Base-by-base conservation (phyloP, 1,284 basidiomycete genomes). In the Malassezia sympodialis region DNA sequence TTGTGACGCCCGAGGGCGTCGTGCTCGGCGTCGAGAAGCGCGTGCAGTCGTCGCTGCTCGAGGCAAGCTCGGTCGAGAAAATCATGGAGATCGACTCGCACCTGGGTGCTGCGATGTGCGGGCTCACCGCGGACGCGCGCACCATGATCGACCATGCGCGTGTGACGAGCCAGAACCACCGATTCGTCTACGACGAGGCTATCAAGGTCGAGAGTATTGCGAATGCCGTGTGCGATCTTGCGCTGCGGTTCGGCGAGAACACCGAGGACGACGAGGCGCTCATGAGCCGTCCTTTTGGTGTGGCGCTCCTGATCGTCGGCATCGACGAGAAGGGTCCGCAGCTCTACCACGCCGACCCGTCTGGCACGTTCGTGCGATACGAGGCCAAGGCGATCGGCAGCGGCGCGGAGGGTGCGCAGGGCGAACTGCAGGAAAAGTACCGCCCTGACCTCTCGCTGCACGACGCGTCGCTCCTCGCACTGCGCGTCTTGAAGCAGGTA, bases 101-200 rank as follows among this genome's bases (percentile, higher is more conserved):
- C 78, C 82, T 99, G 52, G 94, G 90, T 17, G 96, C 91, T 67
- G 94, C 94, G 52, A 96, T 99, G 90, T 91, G 88, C 53, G 93
- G 93, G 21, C 82, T 99, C 62, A 94, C 90, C 30, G 94, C 94
- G 49, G 94, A 98, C 77, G 94, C 94, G 48, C 83, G 94, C 64
- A 99, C 94, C 42, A 99, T 98, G 88, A 89, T 99, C 76, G 94
- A 99, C 80, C 94, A 98, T 76, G 94, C 93, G n/a, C 83, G 93
- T 58, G 90, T 96, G 53, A 96, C 93, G 77, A 85, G 76, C 23
- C 75, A 75, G 63, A 96, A 93, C 79, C 94, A 99, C 77, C 78
- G 84, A 1, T 99, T 98, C 79, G 94, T 88, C 6, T 98, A 94
- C 76, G 88, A 99, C 79, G 94, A 99, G 78, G 80, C 78, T 67